A percentile compares a stretch with the other conserved stretches of the same genome.
Evolutionary conservation across 1,284 basidiomycete genomes (phyloP).

Genomic region (Papiliotrema nemorosa): DNA sequence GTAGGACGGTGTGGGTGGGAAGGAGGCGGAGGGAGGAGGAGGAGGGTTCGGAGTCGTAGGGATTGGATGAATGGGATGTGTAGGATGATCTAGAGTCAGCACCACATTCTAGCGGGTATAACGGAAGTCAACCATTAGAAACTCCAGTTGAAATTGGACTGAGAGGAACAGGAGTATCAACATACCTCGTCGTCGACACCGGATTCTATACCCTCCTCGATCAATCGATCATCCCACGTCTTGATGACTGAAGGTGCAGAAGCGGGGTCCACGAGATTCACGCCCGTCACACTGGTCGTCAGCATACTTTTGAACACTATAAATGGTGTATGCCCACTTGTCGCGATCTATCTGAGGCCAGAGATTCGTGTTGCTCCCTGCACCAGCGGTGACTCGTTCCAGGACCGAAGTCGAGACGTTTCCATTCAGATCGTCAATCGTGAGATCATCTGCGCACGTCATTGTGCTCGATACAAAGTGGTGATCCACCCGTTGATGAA

Average conservation of each 20-base stretch:
- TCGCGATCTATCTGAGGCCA: conserved; percentile 47
- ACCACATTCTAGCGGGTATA: conserved; percentile 3
- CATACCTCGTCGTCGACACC: conserved; percentile 50
- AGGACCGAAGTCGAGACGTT: conserved; percentile 38
- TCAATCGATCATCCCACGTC: conserved; percentile 48
- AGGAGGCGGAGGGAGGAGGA: conserved; percentile 41
- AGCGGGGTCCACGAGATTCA: conserved; percentile 40
- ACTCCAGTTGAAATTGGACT: no score
- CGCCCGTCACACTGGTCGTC: conserved; percentile 39
- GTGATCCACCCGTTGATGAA: no score
- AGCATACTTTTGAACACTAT: neutral
- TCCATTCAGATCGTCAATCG: conserved; percentile 40
- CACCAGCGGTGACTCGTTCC: conserved; percentile 45
- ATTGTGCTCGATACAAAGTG: no score
- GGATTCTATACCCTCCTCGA: conserved; percentile 40
- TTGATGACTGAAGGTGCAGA: conserved; percentile 47
- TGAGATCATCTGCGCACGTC: conserved; percentile 50
- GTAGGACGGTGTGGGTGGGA: conserved; percentile 42
- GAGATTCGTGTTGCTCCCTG: conserved; percentile 46
- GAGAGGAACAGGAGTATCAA: neutral
- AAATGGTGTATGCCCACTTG: conserved; percentile 33
- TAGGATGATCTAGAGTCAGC: conserved; percentile 40
- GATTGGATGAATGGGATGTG: conserved; percentile 47
- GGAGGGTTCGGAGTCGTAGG: conserved; percentile 43
- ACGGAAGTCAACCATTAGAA: no score